Base-by-base conservation (phyloP, 768 basidiomycete species). In the Cyathus striatus region DNA sequence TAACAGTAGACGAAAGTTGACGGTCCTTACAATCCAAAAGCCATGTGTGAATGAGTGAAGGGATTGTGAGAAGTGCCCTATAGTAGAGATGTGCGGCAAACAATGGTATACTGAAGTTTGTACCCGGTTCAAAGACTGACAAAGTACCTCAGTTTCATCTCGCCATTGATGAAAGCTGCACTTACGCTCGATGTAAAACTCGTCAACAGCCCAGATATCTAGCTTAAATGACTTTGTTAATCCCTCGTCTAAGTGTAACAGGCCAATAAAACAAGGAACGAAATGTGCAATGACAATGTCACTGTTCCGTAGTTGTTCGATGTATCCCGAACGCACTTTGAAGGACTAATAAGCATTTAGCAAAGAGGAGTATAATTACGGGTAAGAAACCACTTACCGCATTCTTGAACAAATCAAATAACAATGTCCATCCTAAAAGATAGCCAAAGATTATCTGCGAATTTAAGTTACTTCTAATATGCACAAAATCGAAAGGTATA, bases 51-150 rank as follows among this genome's bases (percentile, higher is more conserved):
- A 98, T 79, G 24, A 95, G 73, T 0, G 91, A 86, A 0, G 96
- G 92, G 13, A 95, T 75, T 6, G 81, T 79, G 6, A 87, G 73
- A 10, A 98, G 75, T 1, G 91, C 78, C 21, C 90, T 86, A 59
- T 94, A 93, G 62, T 88, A 96, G 12, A 95, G 70, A 50, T 97
- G 90, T 0, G 90, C 90, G 3, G 89, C 81, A 5, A 97, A 65
- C 4, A 94, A 68, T 6, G 70, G 75, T 27, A 84, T 63, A 47
- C 78, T 73, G 45, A 79, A 62, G 0, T 65, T 45, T 4, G 70
- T 66, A 7, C 69, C 74, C 0, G 76, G 61, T 49, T 85, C 76
- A 39, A 81, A 83, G 18, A 76, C 85, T 88, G 50, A 43, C n/a
- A 40, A 39, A 20, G 24, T 47, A 17, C 46, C 42, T 16, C 22